Conservation (phyloP, 495 filamentous ascomycete genomes). For the Xylaria curta region DNA sequence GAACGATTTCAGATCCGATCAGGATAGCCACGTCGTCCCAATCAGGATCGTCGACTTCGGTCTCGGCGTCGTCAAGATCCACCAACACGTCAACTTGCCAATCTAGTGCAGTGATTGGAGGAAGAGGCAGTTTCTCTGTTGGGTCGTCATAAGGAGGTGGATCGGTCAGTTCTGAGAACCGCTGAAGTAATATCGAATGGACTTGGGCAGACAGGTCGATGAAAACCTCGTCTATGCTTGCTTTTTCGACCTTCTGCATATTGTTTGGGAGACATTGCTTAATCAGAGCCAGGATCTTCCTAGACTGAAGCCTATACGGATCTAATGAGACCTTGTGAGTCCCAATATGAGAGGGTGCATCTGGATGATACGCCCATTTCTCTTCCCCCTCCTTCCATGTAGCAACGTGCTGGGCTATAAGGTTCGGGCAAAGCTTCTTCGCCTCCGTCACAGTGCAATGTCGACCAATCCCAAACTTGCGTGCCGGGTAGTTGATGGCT, state of each 20-base stretch:
- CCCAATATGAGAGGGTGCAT: conserved; percentile 73
- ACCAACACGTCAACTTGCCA: conserved; percentile 83
- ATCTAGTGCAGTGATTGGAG: conserved; percentile 75
- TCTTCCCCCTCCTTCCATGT: conserved; percentile 93
- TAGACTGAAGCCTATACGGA: conserved; percentile 85
- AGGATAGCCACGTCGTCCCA: conserved; percentile 95
- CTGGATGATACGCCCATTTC: conserved; percentile 88
- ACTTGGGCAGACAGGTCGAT: conserved; percentile 86
- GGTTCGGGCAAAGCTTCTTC: conserved; percentile 82
- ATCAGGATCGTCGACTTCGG: conserved; percentile 82
- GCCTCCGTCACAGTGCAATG: conserved; percentile 80
- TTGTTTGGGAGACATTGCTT: conserved; percentile 70
- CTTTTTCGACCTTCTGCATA: conserved; percentile 84
- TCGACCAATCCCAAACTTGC: conserved; percentile 76
- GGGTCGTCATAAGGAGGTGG: conserved; percentile 73
- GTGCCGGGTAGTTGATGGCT: conserved; percentile 93
- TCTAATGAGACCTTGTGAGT: conserved; percentile 94
- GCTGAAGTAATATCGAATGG: conserved; percentile 73
- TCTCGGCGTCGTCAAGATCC: conserved; percentile 73
- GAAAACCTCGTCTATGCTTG: conserved; percentile 89
- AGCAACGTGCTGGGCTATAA: conserved; percentile 90
- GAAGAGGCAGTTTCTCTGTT: conserved; percentile 72
- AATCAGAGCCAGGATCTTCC: conserved; percentile 81
- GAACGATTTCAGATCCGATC: conserved; percentile 86
- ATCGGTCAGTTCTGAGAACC: conserved; percentile 75